Percentiles rank a stretch among this genome's conserved stretches.
phyloP scores from a whole-genome alignment of 768 basidiomycete genomes.

The Termitomyces sp. region DNA sequence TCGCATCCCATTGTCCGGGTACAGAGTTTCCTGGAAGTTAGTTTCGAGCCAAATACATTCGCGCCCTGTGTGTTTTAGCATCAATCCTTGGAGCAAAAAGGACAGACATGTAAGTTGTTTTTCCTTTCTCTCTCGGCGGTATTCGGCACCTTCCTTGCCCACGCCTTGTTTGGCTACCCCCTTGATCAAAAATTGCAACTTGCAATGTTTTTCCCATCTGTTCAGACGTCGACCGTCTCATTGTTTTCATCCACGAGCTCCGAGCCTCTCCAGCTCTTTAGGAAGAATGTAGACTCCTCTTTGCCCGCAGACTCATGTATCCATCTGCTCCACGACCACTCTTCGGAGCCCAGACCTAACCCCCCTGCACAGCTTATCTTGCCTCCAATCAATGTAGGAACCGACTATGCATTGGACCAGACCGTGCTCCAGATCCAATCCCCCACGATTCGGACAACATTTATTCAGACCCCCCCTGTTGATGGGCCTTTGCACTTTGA shows the following conservation, averaged over 20 bases:
- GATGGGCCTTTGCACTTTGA: constrained; percentile 4
- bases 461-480: constrained; percentile 53
- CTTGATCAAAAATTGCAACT: not conserved
- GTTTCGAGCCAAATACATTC: not conserved
- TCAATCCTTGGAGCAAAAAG: not conserved
- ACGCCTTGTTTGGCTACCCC: constrained; percentile 1
- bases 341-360: constrained; percentile 43
- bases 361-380: constrained; percentile 41
- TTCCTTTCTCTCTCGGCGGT: not conserved
- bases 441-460: constrained; percentile 63
- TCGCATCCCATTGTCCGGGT: not conserved
- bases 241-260: constrained; percentile 70
- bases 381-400: constrained; percentile 23
- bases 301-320: constrained; percentile 60
- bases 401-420: constrained; percentile 43
- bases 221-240: constrained; percentile 63
- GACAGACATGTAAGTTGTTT: too few relatives aligned
- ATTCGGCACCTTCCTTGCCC: not conserved
- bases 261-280: constrained; percentile 56
- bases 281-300: constrained; percentile 35
- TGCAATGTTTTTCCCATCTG: constrained; percentile 48
- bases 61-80: not conserved
- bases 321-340: constrained; percentile 54
- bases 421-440: constrained; percentile 78
- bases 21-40: not conserved